Percentiles rank a stretch among this genome's conserved stretches.
Evolutionary conservation across 1,139 yeast species (phyloP).

Genomic region (Nadsonia starkeyi-henricii): DNA sequence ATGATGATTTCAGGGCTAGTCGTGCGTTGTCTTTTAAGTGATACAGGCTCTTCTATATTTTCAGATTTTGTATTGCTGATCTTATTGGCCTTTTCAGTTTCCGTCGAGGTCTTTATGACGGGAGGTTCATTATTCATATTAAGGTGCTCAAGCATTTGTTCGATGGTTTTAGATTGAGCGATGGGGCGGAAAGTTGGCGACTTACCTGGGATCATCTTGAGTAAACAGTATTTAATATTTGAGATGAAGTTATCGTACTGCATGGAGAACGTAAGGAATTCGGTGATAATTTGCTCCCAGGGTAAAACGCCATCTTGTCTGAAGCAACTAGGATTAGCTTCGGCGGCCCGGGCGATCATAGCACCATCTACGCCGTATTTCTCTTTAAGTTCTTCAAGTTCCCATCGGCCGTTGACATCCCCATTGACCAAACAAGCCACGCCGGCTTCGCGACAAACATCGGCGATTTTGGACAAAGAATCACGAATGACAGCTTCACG

Average conservation of each 20-base stretch:
- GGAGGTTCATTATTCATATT: no score
- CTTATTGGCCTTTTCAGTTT: no score
- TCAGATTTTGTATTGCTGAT: no score
- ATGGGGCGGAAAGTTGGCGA: slow-evolving; percentile 30
- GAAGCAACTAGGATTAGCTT: slow-evolving; percentile 72
- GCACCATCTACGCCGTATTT: slow-evolving; percentile 55
- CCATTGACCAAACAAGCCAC: slow-evolving; percentile 78
- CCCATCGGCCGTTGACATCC: slow-evolving; percentile 42
- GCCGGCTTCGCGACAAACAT: slow-evolving; percentile 45
- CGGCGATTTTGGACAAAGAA: slow-evolving; percentile 44
- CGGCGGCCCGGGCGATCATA: slow-evolving; percentile 91
- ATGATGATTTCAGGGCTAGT: no score
- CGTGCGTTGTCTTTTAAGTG: no score
- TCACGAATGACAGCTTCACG: slow-evolving; percentile 64
- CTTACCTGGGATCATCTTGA: slow-evolving; percentile 72
- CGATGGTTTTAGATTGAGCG: neutral
- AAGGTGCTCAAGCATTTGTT: neutral
- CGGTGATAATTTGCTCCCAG: slow-evolving; percentile 42
- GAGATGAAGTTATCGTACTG: slow-evolving; percentile 47
- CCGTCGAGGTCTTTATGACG: no score
- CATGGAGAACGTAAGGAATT: slow-evolving; percentile 42
- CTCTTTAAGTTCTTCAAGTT: slow-evolving; percentile 39
- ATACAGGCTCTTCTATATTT: no score
- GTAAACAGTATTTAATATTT: slow-evolving; percentile 68
- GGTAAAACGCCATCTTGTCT: slow-evolving; percentile 28